Conservation (phyloP, 2,329 filamentous ascomycete genomes). For the Exophiala sp. region DNA sequence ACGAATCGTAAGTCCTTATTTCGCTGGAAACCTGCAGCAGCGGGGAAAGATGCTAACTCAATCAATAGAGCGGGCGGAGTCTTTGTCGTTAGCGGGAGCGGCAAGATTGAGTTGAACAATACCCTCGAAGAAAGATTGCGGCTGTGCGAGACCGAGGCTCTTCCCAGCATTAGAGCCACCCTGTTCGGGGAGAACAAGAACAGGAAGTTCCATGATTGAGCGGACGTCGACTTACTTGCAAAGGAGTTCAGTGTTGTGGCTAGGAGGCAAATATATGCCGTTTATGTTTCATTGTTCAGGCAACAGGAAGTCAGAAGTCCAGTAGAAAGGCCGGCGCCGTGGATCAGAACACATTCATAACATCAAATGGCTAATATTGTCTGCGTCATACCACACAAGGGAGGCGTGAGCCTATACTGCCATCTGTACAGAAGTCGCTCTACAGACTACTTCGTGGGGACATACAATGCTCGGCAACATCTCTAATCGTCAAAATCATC, state of each 20-base stretch:
- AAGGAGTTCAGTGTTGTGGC: neutral
- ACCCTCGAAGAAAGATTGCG: conserved; percentile 87
- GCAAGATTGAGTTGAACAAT: conserved; percentile 98
- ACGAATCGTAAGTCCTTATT: conserved; percentile 64
- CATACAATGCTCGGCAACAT: neutral
- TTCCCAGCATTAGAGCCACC: conserved; percentile 76
- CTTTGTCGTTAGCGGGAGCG: conserved; percentile 68
- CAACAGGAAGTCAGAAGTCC: neutral
- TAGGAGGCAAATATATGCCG: neutral
- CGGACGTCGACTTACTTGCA: neutral
- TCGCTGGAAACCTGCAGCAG: neutral
- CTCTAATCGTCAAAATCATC: neutral
- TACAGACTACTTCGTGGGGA: neutral
- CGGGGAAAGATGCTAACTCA: conserved; percentile 26
- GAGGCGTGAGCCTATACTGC: neutral
- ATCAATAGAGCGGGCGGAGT: conserved; percentile 70
- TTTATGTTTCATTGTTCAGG: neutral
- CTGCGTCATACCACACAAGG: neutral
- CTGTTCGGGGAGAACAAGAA: conserved; percentile 94
- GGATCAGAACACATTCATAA: neutral
- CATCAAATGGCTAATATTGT: neutral
- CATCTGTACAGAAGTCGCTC: neutral
- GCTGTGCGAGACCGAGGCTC: conserved; percentile 74
- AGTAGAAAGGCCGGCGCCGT: neutral
- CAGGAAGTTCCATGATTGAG: conserved; percentile 88